Percentiles rank a stretch among this genome's conserved stretches.
phyloP scores from a whole-genome alignment of 257 asterid species.

The Scutellaria baicalensis region DNA sequence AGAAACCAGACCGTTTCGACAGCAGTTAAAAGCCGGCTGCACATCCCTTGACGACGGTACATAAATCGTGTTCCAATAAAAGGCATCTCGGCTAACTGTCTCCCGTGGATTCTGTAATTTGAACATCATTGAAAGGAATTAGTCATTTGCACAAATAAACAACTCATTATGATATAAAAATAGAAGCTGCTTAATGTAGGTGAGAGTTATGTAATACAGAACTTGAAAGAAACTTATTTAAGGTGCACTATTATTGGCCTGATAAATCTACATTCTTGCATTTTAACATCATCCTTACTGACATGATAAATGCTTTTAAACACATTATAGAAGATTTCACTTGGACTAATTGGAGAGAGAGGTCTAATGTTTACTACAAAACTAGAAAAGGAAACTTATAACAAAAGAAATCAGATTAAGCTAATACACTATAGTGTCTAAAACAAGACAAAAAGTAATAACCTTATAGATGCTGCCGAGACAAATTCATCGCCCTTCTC shows the following conservation, averaged over 20 bases:
- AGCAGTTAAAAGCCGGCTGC: constrained; percentile 66
- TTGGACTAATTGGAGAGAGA: constrained; percentile 10
- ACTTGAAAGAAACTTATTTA: background rate
- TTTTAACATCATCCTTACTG: background rate
- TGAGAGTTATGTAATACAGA: background rate
- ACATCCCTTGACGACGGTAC: constrained; percentile 91
- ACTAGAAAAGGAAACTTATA: background rate
- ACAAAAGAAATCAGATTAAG: background rate
- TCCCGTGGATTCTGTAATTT: constrained; percentile 72
- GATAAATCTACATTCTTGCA: constrained; percentile 2
- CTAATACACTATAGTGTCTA: background rate
- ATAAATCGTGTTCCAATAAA: constrained; percentile 77
- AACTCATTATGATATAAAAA: background rate
- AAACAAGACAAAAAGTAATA: constrained; percentile 8
- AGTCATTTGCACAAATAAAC: constrained; percentile 11
- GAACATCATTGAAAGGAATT: constrained; percentile 11
- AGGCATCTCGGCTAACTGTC: constrained; percentile 92
- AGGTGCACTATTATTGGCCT: constrained; percentile 2
- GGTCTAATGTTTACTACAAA: background rate
- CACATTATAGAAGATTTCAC: background rate
- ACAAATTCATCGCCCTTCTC: constrained; percentile 85
- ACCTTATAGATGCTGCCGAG: constrained; percentile 92
- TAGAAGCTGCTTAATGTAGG: background rate
- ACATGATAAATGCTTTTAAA: background rate
- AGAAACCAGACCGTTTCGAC: constrained; percentile 57